Percentiles rank a stretch among this genome's conserved stretches.
These are phyloP conservation scores for Daldinia loculata DNA, from an alignment of 495 filamentous ascomycete species.

Conservation along the genomic window DNA sequence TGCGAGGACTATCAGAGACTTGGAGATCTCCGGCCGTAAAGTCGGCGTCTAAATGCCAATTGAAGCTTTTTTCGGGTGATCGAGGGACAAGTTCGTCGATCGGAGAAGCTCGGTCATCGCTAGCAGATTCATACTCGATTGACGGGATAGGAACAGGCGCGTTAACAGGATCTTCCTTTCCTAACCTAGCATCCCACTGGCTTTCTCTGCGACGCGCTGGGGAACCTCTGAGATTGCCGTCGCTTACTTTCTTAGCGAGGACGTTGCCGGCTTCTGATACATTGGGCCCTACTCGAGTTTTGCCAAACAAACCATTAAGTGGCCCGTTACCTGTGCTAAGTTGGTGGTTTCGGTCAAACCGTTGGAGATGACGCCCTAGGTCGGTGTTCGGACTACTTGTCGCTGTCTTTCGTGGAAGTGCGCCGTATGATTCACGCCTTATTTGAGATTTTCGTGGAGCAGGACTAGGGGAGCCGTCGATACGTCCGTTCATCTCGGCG, in stretches of 20 bases:
- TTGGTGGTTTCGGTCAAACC: slow-evolving; percentile 40
- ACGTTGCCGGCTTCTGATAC: slow-evolving; percentile 48
- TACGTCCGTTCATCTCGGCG: slow-evolving; percentile 44
- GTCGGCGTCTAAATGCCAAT: slow-evolving; percentile 67
- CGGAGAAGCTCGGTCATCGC: slow-evolving; percentile 46
- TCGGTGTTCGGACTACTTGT: slow-evolving; percentile 29
- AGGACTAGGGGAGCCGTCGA: slow-evolving; percentile 58
- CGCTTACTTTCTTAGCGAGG: slow-evolving; percentile 49
- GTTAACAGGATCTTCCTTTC: slow-evolving; percentile 23
- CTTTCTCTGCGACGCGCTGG: slow-evolving; percentile 19
- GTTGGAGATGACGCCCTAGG: slow-evolving; percentile 39
- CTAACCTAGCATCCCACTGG: slow-evolving; percentile 12
- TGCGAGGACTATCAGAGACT: slow-evolving; percentile 67
- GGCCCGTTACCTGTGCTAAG: slow-evolving; percentile 27
- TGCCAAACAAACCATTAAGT: slow-evolving; percentile 43
- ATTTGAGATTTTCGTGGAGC: slow-evolving; percentile 52
- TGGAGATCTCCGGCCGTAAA: slow-evolving; percentile 71
- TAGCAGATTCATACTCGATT: slow-evolving; percentile 54
- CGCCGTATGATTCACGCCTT: slow-evolving; percentile 42
- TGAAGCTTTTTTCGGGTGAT: slow-evolving; percentile 59
- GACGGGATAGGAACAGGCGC: slow-evolving; percentile 57
- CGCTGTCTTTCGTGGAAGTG: slow-evolving; percentile 28
- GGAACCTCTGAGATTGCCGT: slow-evolving; percentile 43
- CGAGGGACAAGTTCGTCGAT: slow-evolving; percentile 49
- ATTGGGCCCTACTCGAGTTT: slow-evolving; percentile 43